Evolutionary conservation across 768 basidiomycete genomes (phyloP), one percentile per base, ranked within the genome.

Genomic region (Hygrophoropsis aurantiaca): DNA sequence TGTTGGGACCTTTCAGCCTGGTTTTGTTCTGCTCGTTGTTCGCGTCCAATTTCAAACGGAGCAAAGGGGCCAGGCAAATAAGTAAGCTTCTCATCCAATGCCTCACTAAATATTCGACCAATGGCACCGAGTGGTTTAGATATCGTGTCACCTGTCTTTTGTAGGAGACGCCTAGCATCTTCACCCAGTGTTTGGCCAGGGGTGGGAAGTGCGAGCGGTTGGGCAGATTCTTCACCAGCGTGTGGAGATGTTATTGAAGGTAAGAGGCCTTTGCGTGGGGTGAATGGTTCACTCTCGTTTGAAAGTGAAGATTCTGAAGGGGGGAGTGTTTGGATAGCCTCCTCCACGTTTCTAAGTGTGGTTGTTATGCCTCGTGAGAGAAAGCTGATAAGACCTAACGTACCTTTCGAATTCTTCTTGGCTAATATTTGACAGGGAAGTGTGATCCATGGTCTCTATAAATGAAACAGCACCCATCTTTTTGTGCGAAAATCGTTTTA

Each of bases 401-500:
- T 59, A 87, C 85, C 68, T 74, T 62, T 98, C 97, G 49, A 99
- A 99, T 52, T 97, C 92, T 36, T 88, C 87, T 62, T 93, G 89
- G 1, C 89, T 82, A 51, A 98, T 97, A 56, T 90, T 86, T n/a
- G 93, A 95, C 35, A 99, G 70, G 7, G 90, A 89, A 0, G 92
- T 87, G 49, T 94, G 90, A 62, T 98, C 97, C 91, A 99, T 94
- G 0, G 93, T 90, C 68, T 99, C 97, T 52, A 99, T 94, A 64
- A 97, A 99, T 1, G 91, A 90, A 27, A 98, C 90, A 2, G 97
- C 93, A 3, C 93, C 97, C 81, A 88, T 94, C 93, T 97, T 52
- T 30, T 6, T 13, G 27, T 30, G 27, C 27, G 27, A 30, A 30
- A 30, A 7, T 6, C 27, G 13, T 30, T 13, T 7, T 7, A 30